These are phyloP conservation scores for Hypsizygus ulmarius DNA, from an alignment of 1,284 basidiomycete species.

Conservation along the genomic window DNA sequence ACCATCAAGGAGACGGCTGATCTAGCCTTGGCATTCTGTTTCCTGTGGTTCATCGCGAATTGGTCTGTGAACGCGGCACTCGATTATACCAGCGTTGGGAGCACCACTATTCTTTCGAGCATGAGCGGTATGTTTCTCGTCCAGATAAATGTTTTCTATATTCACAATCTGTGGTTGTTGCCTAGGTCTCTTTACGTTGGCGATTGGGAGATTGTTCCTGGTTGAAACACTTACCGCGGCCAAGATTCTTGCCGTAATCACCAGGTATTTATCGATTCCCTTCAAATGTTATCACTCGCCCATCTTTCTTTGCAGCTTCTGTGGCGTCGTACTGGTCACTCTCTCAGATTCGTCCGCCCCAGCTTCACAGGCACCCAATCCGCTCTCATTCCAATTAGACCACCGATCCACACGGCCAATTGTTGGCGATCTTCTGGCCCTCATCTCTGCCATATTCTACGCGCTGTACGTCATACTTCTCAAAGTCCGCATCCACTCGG, in stretches of 20 bases:
- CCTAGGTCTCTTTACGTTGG: slow-evolving; percentile 91
- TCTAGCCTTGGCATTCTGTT: slow-evolving; percentile 76
- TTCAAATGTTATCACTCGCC: not conserved
- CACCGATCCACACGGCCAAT: slow-evolving; percentile 30
- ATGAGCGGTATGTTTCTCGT: slow-evolving; percentile 72
- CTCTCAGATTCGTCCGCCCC: slow-evolving; percentile 62
- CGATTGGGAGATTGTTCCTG: slow-evolving; percentile 77
- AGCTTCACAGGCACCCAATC: slow-evolving; percentile 16
- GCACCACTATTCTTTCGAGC: slow-evolving; percentile 84
- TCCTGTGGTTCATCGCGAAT: slow-evolving; percentile 91
- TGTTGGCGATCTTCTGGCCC: slow-evolving; percentile 77
- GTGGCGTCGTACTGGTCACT: slow-evolving; percentile 85
- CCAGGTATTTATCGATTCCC: slow-evolving; percentile 55
- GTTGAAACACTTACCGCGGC: slow-evolving; percentile 78
- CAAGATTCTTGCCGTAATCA: slow-evolving; percentile 80
- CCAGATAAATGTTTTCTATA: not conserved
- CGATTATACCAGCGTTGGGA: slow-evolving; percentile 86
- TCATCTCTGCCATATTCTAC: slow-evolving; percentile 85
- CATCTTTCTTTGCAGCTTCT: slow-evolving; percentile 53
- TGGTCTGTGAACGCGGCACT: slow-evolving; percentile 84
- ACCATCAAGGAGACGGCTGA: slow-evolving; percentile 71
- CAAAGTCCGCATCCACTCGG: slow-evolving; percentile 82
- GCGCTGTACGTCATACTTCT: slow-evolving; percentile 91
- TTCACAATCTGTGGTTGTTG: not conserved
- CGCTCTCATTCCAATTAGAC: slow-evolving; percentile 16